Evolutionary conservation across 352 stramenopile species (phyloP).

Genomic region (Pythium plurisporium): DNA sequence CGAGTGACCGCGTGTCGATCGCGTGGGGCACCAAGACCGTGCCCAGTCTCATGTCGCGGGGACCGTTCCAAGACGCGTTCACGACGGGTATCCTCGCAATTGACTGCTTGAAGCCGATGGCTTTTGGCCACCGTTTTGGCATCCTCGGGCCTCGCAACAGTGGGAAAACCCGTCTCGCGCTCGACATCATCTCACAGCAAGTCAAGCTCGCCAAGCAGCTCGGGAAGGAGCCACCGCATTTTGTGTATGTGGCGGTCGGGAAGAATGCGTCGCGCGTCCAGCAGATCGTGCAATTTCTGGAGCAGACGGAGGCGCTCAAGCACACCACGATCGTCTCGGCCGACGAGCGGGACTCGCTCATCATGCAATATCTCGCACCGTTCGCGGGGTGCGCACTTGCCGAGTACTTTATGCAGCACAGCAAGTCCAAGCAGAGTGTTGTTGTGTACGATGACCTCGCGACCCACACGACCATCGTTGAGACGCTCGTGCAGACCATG

Average conservation of each 20-base stretch:
- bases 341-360: slow-evolving; percentile 58
- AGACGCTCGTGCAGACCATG: slow-evolving; percentile 69
- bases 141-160: slow-evolving; percentile 61
- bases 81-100: slow-evolving; percentile 63
- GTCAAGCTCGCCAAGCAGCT: slow-evolving; percentile 27
- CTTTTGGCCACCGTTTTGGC: slow-evolving; percentile 61
- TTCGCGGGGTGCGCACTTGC: slow-evolving; percentile 72
- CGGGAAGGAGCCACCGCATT: slow-evolving; percentile 42
- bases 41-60: slow-evolving; percentile 56
- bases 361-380: slow-evolving; percentile 78
- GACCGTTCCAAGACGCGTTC: slow-evolving; percentile 44
- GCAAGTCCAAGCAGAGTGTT: slow-evolving; percentile 45
- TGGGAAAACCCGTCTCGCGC: slow-evolving; percentile 63
- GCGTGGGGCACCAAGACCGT: slow-evolving; percentile 59
- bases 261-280: slow-evolving; percentile 54
- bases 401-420: slow-evolving; percentile 61
- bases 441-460: slow-evolving; percentile 81
- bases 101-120: slow-evolving; percentile 75
- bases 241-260: slow-evolving; percentile 74
- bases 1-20: slow-evolving; percentile 37
- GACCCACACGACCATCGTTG: slow-evolving; percentile 65
- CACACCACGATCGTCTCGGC: slow-evolving; percentile 69
- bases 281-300: slow-evolving; percentile 59
- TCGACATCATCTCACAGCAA: slow-evolving; percentile 67
- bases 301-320: slow-evolving; percentile 33